A percentile compares a stretch with the other conserved stretches of the same genome.
These are phyloP conservation scores for Inosperma sp. DNA, from an alignment of 768 basidiomycete genomes.

Conservation along the genomic window DNA sequence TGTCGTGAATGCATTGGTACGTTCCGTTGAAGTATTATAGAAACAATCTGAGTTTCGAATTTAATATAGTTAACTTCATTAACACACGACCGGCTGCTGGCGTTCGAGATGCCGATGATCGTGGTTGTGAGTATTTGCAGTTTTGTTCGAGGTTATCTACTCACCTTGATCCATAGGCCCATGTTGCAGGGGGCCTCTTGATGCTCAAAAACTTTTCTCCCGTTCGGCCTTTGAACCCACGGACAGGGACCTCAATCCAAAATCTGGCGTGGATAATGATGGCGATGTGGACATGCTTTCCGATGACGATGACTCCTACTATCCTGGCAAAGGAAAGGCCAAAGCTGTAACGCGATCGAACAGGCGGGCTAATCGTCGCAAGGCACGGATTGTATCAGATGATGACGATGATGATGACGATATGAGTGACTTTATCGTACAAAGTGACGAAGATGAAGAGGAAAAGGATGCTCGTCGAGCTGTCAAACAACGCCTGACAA, in stretches of 20 bases:
- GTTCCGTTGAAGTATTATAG: constrained; percentile 13
- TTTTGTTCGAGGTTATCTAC: background rate
- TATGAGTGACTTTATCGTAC: constrained; percentile 50
- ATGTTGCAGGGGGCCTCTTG: constrained; percentile 53
- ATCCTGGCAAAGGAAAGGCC: constrained; percentile 20
- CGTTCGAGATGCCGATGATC: constrained; percentile 31
- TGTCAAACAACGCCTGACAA: constrained; percentile 35
- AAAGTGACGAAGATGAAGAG: constrained; percentile 51
- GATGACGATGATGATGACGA: constrained; percentile 40
- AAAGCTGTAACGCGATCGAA: constrained; percentile 21
- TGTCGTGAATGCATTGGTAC: constrained; percentile 56
- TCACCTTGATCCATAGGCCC: constrained; percentile 43
- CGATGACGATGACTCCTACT: constrained; percentile 24
- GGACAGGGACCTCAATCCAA: constrained; percentile 37
- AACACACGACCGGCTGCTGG: constrained; percentile 34
- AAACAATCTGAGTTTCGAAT: constrained; percentile 1
- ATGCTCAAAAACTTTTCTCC: constrained; percentile 44
- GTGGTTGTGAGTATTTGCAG: constrained; percentile 45
- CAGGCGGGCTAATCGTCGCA: constrained; percentile 12
- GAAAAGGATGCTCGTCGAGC: constrained; percentile 41
- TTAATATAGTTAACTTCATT: constrained; percentile 42
- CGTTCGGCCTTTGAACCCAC: constrained; percentile 59
- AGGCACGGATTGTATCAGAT: constrained; percentile 17
- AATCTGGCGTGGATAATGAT: background rate
- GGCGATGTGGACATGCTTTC: constrained; percentile 3